These are phyloP conservation scores for Omphalea diandra DNA, from an alignment of 441 rosid genomes.

Conservation along the genomic window DNA sequence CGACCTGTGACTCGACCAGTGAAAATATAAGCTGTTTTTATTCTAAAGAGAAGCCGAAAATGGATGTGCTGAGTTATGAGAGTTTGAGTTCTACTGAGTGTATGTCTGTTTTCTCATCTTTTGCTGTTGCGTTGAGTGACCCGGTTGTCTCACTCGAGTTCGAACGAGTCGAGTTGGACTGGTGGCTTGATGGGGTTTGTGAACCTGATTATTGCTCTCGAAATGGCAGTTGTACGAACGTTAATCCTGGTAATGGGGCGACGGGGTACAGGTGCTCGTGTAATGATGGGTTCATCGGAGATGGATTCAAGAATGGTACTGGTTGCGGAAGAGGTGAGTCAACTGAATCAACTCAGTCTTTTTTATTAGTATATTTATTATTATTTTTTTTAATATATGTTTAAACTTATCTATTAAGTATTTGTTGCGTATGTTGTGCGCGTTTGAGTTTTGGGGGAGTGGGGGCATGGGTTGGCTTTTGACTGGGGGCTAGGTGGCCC, in stretches of 20 bases:
- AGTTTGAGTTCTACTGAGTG: conserved; percentile 32
- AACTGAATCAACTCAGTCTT: conserved; percentile 39
- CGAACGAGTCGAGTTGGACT: conserved; percentile 43
- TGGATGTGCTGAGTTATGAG: conserved; percentile 29
- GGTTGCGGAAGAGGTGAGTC: conserved; percentile 67
- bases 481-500: conserved; percentile 15
- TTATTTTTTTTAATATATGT: too few species aligned
- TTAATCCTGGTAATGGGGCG: conserved; percentile 14
- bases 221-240: conserved; percentile 24
- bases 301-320: conserved; percentile 44
- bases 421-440: not conserved
- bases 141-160: conserved; percentile 32
- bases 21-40: conserved; percentile 47
- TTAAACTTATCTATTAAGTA: not conserved
- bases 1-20: conserved; percentile 25
- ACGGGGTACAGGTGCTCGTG: conserved; percentile 51
- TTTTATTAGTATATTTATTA: not conserved
- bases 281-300: conserved; percentile 48
- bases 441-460: conserved; percentile 6
- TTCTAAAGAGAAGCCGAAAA: not conserved
- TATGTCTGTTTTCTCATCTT: conserved; percentile 46
- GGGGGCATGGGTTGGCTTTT: conserved; percentile 21
- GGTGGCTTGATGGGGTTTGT: conserved; percentile 60
- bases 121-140: conserved; percentile 31
- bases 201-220: conserved; percentile 23